Evolutionary conservation across 768 basidiomycete genomes (phyloP), one percentile per base, ranked within the genome.

Genomic region (Leccinum boreale): DNA sequence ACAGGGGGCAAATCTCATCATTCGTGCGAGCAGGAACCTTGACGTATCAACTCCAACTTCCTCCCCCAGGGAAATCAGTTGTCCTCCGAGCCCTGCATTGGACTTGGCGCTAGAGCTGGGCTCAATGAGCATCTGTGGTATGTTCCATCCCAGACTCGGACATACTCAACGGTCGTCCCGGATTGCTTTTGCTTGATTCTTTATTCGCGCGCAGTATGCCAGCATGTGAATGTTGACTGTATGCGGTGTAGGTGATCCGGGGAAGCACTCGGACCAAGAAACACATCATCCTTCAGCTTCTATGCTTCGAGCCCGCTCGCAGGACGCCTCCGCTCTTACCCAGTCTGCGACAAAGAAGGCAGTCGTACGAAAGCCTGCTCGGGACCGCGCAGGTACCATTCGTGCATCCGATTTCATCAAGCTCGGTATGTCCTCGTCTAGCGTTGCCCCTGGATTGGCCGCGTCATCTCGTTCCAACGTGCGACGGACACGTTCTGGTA

Each of bases 301-400:
- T 14, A 23, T 48, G 3, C 36, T 55, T 62, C 67, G 3, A 65
- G 60, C 49, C 69, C 71, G 17, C 24, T 57, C 72, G 33, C 66
- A 65, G 4, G 65, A 56, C 9, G 28, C 60, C 15, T 29, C 58
- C 7, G 42, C 50, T 0, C 39, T 56, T 9, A n/a, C 47, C 14
- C 36, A 57, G 23, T 53, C 39, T 9, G 53, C 36, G 50, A 46
- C 35, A 45, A 70, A 56, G 62, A 72, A 55, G 11, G 17, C 53
- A 23, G 26, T 31, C 0, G 59, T 55, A 39, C 53, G 50, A 47
- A 46, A 17, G 26, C 49, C 36, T 15, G 44, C 68, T 51, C 69
- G 75, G n/a, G 73, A 71, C n/a, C 78, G 82, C 17, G 81, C 75
- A 24, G 80, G 75, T 59, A 84, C 78, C 53, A 83, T 77, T 65